These are phyloP conservation scores for Globisporangium barbulae DNA, from an alignment of 352 stramenopile genomes.

Conservation along the genomic window DNA sequence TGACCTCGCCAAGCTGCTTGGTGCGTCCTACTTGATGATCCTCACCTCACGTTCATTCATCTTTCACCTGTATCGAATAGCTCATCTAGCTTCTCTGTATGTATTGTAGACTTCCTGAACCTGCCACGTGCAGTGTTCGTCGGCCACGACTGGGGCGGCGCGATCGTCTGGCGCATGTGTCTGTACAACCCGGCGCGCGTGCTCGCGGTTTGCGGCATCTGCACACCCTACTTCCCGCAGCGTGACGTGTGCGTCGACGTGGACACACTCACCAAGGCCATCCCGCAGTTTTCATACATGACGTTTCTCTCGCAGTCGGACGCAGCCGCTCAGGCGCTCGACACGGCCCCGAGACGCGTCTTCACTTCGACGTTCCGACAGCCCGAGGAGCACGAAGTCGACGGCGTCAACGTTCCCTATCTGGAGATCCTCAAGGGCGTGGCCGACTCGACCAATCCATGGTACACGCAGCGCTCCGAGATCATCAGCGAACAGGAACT, in stretches of 20 bases:
- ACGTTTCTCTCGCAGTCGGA: conserved; percentile 30
- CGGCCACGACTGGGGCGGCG: conserved; percentile 60
- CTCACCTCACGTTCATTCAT: conserved; percentile 22
- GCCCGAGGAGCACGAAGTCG: conserved; percentile 19
- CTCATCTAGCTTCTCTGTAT: background rate
- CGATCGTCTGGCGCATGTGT: conserved; percentile 47
- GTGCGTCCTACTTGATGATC: conserved; percentile 13
- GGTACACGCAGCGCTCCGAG: conserved; percentile 35
- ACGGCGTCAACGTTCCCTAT: conserved; percentile 19
- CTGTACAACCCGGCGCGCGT: conserved; percentile 55
- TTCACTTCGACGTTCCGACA: conserved; percentile 37
- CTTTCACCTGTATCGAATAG: conserved; percentile 22
- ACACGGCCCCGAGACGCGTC: conserved; percentile 23
- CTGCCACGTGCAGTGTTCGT: conserved; percentile 45
- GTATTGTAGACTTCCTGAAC: conserved; percentile 36
- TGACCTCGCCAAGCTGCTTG: conserved; percentile 37
- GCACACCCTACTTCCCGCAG: conserved; percentile 50
- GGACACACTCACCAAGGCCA: conserved; percentile 21
- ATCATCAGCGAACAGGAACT: conserved; percentile 43
- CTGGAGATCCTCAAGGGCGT: conserved; percentile 24
- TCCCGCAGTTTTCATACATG: conserved; percentile 41
- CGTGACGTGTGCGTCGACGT: conserved; percentile 28
- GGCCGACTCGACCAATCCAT: conserved; percentile 18
- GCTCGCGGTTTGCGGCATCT: conserved; percentile 45
- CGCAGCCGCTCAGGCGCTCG: conserved; percentile 26